Conservation (phyloP, 2,329 filamentous ascomycete species). For the Hypoxylon sp. region DNA sequence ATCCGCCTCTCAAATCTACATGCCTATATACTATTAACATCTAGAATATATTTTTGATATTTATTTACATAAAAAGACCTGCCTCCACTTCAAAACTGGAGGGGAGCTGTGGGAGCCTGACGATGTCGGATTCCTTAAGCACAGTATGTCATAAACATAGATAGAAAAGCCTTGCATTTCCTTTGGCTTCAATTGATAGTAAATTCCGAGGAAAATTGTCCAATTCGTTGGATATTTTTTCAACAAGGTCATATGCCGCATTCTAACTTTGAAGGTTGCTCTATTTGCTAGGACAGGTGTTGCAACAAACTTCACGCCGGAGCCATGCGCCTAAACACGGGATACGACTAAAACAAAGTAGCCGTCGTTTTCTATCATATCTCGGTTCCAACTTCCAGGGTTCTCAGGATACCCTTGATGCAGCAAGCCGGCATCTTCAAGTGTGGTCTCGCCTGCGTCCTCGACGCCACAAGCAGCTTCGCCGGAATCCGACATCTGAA, state of each 20-base stretch:
- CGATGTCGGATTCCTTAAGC: background rate
- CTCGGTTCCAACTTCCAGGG: conserved; percentile 19
- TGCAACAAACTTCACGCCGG: conserved; percentile 12
- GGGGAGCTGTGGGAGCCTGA: background rate
- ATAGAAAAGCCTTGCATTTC: background rate
- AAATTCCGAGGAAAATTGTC: background rate
- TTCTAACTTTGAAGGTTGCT: background rate
- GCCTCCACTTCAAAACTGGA: background rate
- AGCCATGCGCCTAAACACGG: background rate
- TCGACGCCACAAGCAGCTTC: conserved; percentile 23
- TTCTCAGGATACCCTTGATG: conserved; percentile 37
- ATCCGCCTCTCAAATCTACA: background rate
- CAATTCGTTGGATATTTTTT: background rate
- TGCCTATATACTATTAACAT: background rate
- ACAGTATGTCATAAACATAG: background rate
- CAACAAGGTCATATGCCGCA: background rate
- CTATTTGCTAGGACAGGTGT: background rate
- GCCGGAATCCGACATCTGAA: conserved; percentile 15
- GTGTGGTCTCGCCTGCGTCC: conserved; percentile 3
- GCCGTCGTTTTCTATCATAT: conserved; percentile 6
- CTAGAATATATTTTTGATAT: background rate
- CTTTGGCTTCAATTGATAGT: background rate
- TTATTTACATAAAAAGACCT: background rate
- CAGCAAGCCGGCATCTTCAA: conserved; percentile 12
- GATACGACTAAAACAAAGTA: conserved; percentile 8